A percentile compares a stretch with the other conserved stretches of the same genome.
phyloP scores from a whole-genome alignment of 495 filamentous ascomycete species.

The Daldinia bambusicola region DNA sequence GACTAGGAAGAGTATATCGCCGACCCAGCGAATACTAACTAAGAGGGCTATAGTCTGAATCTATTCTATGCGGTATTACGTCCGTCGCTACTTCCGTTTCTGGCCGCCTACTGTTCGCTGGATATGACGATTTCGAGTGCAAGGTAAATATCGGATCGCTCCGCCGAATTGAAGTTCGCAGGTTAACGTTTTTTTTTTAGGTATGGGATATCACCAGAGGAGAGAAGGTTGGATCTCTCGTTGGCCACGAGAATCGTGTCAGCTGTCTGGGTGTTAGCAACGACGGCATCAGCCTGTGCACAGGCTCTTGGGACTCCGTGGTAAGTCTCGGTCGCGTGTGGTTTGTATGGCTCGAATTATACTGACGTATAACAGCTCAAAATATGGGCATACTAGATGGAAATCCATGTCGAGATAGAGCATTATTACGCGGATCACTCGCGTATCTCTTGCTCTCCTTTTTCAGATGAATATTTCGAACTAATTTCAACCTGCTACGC shows the following conservation, averaged over 20 bases:
- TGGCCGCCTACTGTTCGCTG: slow-evolving; percentile 92
- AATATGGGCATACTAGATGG: slow-evolving; percentile 77
- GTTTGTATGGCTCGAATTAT: not conserved
- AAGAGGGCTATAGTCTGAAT: slow-evolving; percentile 76
- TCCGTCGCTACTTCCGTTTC: slow-evolving; percentile 98
- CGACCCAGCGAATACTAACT: slow-evolving; percentile 31
- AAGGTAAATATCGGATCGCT: slow-evolving; percentile 71
- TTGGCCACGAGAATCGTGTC: slow-evolving; percentile 97
- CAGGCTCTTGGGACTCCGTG: slow-evolving; percentile 98
- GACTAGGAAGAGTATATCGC: slow-evolving; percentile 5
- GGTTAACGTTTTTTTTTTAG: slow-evolving; percentile 56
- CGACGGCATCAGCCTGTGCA: slow-evolving; percentile 98
- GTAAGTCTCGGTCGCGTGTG: slow-evolving; percentile 65
- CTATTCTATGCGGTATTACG: slow-evolving; percentile 97
- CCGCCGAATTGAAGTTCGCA: not conserved
- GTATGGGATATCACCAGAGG: slow-evolving; percentile 98
- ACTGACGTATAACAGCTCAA: slow-evolving; percentile 71
- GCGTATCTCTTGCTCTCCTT: slow-evolving; percentile 44
- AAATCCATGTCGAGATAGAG: slow-evolving; percentile 7
- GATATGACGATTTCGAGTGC: slow-evolving; percentile 99
- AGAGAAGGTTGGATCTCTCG: slow-evolving; percentile 94
- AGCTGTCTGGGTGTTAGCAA: slow-evolving; percentile 98
- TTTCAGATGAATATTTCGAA: slow-evolving; percentile 46
- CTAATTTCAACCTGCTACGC: slow-evolving; percentile 57
- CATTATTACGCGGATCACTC: slow-evolving; percentile 36